These are phyloP conservation scores for Acer negundo DNA, from an alignment of 345 rosid species.

Conservation along the genomic window DNA sequence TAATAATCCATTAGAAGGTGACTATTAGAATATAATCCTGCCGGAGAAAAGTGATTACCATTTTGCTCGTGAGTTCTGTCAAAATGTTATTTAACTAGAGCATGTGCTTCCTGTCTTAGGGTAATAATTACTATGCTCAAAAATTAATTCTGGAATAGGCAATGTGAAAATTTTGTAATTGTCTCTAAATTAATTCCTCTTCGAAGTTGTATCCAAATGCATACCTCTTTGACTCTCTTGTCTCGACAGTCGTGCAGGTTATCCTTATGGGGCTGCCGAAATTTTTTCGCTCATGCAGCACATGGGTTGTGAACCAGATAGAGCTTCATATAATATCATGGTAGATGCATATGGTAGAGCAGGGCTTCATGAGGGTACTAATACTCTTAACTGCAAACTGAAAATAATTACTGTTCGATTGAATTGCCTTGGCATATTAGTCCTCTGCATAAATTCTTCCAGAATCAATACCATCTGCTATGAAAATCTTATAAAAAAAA, in stretches of 20 bases:
- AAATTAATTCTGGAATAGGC: neutral
- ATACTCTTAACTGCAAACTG: conserved; percentile 7
- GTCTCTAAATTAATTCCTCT: neutral
- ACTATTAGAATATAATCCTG: neutral
- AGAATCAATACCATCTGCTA: neutral
- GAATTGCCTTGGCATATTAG: neutral
- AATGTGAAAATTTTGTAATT: neutral
- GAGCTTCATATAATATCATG: conserved; percentile 93
- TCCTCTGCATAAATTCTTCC: neutral
- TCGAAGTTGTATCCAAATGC: neutral
- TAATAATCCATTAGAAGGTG: neutral
- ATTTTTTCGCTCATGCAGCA: conserved; percentile 92
- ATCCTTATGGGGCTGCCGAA: conserved; percentile 90
- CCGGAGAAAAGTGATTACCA: neutral
- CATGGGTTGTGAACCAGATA: conserved; percentile 92
- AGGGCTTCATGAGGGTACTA: conserved; percentile 72
- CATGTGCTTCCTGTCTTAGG: neutral
- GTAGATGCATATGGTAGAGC: conserved; percentile 94
- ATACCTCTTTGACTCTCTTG: conserved; percentile 11
- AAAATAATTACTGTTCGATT: neutral
- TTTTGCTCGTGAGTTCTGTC: neutral
- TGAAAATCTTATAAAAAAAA: neutral
- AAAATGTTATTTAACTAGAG: neutral
- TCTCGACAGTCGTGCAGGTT: conserved; percentile 80
- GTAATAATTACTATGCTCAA: neutral